These are phyloP conservation scores for Boeremia exigua DNA, from an alignment of 2,329 filamentous ascomycete species.

Conservation along the genomic window DNA sequence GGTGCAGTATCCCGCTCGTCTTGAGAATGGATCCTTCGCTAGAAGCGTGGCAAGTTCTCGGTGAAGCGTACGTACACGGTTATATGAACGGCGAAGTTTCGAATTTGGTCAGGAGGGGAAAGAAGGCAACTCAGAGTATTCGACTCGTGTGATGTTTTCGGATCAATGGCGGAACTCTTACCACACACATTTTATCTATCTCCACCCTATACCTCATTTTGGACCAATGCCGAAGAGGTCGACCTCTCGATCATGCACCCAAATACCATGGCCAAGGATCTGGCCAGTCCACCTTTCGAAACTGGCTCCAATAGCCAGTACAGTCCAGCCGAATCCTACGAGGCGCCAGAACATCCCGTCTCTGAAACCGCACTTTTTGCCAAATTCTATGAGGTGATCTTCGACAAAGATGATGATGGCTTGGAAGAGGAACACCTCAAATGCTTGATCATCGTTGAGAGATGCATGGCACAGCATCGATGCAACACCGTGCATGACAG, in stretches of 20 bases:
- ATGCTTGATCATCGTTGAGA: conserved; percentile 22
- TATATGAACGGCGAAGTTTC: conserved; percentile 39
- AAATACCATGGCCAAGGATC: conserved; percentile 22
- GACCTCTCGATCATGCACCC: conserved; percentile 24
- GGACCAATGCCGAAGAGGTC: conserved; percentile 35
- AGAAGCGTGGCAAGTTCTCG: conserved; percentile 36
- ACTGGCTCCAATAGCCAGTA: conserved; percentile 26
- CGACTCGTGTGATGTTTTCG: conserved; percentile 19
- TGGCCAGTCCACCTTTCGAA: conserved; percentile 12
- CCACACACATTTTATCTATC: too few relatives aligned
- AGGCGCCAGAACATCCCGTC: conserved; percentile 25
- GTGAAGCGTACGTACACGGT: conserved; percentile 37
- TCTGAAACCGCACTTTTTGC: conserved; percentile 23
- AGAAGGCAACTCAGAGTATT: conserved; percentile 14
- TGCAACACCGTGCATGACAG: conserved; percentile 21
- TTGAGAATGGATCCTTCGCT: conserved; percentile 22
- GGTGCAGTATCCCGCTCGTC: conserved; percentile 47
- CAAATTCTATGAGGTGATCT: conserved; percentile 37
- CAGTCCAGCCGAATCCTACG: conserved; percentile 31
- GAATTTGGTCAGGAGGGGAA: conserved; percentile 20
- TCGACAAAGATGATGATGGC: conserved; percentile 37
- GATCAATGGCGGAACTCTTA: neutral
- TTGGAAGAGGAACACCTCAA: conserved; percentile 31
- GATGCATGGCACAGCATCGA: conserved; percentile 24
- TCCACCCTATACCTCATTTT: neutral